Evolutionary conservation across 2,329 filamentous ascomycete species (phyloP).

Genomic region (Fusarium camptoceras): DNA sequence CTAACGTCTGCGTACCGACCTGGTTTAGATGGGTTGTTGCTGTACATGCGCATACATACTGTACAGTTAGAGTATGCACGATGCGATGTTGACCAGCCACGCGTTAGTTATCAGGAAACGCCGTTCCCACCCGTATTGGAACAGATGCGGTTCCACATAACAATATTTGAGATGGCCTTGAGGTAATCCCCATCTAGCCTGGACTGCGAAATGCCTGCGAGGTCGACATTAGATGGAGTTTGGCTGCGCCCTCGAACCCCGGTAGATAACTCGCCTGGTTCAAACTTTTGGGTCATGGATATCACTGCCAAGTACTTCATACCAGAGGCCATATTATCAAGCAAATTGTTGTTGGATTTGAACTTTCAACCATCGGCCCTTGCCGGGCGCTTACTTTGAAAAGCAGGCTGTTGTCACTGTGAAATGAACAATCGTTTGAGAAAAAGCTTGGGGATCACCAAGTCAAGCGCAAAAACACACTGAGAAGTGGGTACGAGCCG

Average conservation of each 20-base stretch:
- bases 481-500: constrained; percentile 22
- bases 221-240: constrained; percentile 19
- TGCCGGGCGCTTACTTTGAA: constrained; percentile 9
- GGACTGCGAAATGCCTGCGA: constrained; percentile 21
- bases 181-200: constrained; percentile 17
- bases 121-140: constrained; percentile 24
- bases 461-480: constrained; percentile 19
- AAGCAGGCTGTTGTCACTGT: constrained; percentile 5
- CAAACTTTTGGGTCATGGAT: constrained; percentile 25
- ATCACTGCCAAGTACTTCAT: constrained; percentile 9
- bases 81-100: constrained; percentile 25
- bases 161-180: constrained; percentile 20
- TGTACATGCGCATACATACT: neutral
- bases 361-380: constrained; percentile 9
- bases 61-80: constrained; percentile 9
- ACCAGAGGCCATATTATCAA: constrained; percentile 22
- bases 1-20: constrained; percentile 16
- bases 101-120: constrained; percentile 21
- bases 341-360: neutral
- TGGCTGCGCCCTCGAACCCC: constrained; percentile 40
- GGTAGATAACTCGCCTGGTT: constrained; percentile 40
- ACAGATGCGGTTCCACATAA: constrained; percentile 25
- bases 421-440: constrained; percentile 5
- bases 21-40: constrained; percentile 5
- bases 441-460: neutral